Conservation (phyloP, 352 stramenopile genomes). For the Pythium brachiatum region DNA sequence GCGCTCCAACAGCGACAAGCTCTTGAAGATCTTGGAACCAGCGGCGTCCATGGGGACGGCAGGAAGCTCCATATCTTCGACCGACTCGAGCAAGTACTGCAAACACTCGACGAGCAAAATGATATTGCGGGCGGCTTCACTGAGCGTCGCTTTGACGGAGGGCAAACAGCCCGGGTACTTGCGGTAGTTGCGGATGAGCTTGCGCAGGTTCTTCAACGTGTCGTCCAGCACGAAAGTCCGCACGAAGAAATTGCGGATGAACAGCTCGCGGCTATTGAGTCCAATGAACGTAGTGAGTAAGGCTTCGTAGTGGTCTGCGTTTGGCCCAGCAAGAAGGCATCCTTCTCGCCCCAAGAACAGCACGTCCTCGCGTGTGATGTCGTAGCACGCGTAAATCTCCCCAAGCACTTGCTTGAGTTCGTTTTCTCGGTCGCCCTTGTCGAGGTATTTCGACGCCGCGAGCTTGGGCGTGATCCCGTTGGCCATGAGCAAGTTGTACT, state of each 20-base stretch:
- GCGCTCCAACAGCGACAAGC: constrained; percentile 85
- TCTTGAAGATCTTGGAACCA: constrained; percentile 89
- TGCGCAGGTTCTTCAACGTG: constrained; percentile 87
- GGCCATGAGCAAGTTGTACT: constrained; percentile 97
- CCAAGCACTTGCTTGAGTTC: constrained; percentile 96
- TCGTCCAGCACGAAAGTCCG: constrained; percentile 95
- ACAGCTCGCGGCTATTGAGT: constrained; percentile 97
- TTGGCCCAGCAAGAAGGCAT: constrained; percentile 92
- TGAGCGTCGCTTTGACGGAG: constrained; percentile 87
- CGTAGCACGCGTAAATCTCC: constrained; percentile 94
- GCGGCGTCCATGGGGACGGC: constrained; percentile 45
- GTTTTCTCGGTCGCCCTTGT: constrained; percentile 97
- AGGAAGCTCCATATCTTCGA: constrained; percentile 86
- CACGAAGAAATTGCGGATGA: constrained; percentile 97
- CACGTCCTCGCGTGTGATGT: constrained; percentile 95
- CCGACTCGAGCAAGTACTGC: constrained; percentile 94
- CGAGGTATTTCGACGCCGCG: constrained; percentile 95
- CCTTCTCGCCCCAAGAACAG: constrained; percentile 95
- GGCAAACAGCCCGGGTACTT: constrained; percentile 79
- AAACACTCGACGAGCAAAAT: constrained; percentile 97
- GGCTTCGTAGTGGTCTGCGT: constrained; percentile 94
- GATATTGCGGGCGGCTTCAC: constrained; percentile 91
- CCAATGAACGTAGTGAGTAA: constrained; percentile 95
- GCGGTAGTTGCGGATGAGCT: constrained; percentile 85
- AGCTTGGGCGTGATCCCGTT: constrained; percentile 96